Evolutionary conservation across 306 rosid species (phyloP).

Genomic region (Notholithocarpus densiflorus): DNA sequence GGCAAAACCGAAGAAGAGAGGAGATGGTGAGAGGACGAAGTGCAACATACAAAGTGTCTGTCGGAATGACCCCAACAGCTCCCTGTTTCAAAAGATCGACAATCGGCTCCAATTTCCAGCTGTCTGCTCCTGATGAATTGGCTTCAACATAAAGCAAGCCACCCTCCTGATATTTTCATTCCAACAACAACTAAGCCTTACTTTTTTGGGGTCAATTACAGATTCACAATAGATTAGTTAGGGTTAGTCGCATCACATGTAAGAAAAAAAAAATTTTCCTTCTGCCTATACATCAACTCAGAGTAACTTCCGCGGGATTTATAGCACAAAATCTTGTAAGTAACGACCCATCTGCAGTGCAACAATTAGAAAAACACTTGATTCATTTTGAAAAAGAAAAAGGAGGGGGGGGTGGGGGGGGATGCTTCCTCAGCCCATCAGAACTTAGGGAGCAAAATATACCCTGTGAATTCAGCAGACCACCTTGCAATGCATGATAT

Average conservation of each 20-base stretch:
- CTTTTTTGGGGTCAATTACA: no score
- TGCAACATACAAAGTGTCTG: constrained; percentile 68
- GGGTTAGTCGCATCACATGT: neutral
- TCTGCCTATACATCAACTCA: neutral
- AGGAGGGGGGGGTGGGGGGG: accelerated
- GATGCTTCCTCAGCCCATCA: no score
- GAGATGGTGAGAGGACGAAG: neutral
- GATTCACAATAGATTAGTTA: no score
- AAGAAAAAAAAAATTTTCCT: neutral
- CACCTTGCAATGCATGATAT: no score
- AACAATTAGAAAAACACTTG: neutral
- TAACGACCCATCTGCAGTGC: neutral
- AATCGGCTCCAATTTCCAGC: constrained; percentile 80
- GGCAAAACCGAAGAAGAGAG: neutral
- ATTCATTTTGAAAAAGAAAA: neutral
- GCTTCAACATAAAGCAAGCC: constrained; percentile 69
- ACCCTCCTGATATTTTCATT: constrained; percentile 49
- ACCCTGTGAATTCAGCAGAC: no score
- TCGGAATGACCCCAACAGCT: constrained; percentile 92
- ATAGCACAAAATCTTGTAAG: neutral
- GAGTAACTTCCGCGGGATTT: neutral
- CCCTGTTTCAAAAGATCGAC: constrained; percentile 67
- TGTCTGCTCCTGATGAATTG: constrained; percentile 65
- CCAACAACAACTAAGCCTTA: no score
- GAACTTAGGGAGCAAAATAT: no score